These are phyloP conservation scores for Pseudogymnoascus sp. DNA, from an alignment of 2,329 filamentous ascomycete species.

Conservation along the genomic window DNA sequence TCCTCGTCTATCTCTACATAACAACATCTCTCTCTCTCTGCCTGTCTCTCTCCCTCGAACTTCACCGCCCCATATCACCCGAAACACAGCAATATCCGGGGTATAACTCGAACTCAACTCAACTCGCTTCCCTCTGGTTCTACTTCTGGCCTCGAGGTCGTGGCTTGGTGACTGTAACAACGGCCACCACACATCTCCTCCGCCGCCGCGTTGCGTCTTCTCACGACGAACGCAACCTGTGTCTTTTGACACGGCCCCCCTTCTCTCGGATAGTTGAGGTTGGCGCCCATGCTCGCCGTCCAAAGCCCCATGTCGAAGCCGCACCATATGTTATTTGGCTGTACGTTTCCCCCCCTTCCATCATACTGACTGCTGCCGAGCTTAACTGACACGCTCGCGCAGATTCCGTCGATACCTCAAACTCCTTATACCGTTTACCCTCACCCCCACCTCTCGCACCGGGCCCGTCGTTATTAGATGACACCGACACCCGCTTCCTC, in stretches of 20 bases:
- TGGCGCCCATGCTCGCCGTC: slow-evolving; percentile 48
- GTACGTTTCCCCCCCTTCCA: slow-evolving; percentile 38
- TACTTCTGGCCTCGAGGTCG: neutral
- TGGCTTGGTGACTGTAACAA: neutral
- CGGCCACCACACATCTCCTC: neutral
- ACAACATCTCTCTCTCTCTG: no score
- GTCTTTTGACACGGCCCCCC: neutral
- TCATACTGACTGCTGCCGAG: neutral
- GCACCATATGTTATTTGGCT: slow-evolving; percentile 56
- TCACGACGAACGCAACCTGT: neutral
- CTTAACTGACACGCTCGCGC: neutral
- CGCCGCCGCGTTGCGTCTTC: neutral
- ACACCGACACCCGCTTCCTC: slow-evolving; percentile 50
- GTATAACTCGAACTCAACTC: no score
- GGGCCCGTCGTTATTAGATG: slow-evolving; percentile 56
- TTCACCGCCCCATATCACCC: no score
- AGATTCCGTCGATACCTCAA: slow-evolving; percentile 39
- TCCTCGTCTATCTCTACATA: no score
- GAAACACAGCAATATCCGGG: no score
- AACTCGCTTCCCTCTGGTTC: no score
- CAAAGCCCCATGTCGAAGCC: slow-evolving; percentile 47
- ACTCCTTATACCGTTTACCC: slow-evolving; percentile 37
- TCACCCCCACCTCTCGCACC: slow-evolving; percentile 54
- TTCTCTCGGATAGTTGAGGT: neutral
- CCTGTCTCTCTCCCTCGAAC: no score